A percentile compares a stretch with the other conserved stretches of the same genome.
Evolutionary conservation across 2,329 filamentous ascomycete species (phyloP).

Genomic region (Microdochium nivale): DNA sequence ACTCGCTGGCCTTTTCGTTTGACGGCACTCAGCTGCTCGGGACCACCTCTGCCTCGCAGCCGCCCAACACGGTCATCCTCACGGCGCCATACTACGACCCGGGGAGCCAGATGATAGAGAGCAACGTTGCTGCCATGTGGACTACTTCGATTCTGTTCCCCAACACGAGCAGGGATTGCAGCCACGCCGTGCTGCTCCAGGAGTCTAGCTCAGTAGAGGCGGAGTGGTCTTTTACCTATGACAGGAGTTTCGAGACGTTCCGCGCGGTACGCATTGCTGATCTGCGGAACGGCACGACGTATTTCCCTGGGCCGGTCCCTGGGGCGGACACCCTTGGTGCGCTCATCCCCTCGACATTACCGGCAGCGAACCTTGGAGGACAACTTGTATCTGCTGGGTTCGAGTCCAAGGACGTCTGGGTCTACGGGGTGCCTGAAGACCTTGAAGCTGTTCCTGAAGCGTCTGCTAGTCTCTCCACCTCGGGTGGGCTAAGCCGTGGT

Average conservation of each 20-base stretch:
- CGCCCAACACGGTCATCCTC: constrained; percentile 65
- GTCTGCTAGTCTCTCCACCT: constrained; percentile 20
- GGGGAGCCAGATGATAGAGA: constrained; percentile 54
- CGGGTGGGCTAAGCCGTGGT: constrained; percentile 9
- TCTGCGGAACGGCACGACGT: constrained; percentile 65
- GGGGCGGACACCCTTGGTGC: constrained; percentile 43
- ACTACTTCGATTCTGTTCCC: constrained; percentile 80
- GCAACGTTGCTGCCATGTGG: constrained; percentile 69
- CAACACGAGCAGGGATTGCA: constrained; percentile 70
- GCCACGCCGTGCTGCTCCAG: constrained; percentile 64
- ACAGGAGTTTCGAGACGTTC: constrained; percentile 69
- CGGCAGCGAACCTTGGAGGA: constrained; percentile 59
- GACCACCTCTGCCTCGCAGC: constrained; percentile 57
- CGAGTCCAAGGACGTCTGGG: constrained; percentile 62
- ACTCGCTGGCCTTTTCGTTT: constrained; percentile 65
- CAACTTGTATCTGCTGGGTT: constrained; percentile 70
- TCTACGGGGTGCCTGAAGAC: constrained; percentile 71
- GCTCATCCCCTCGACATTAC: constrained; percentile 58
- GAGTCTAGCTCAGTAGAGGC: constrained; percentile 55
- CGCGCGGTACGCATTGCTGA: constrained; percentile 69
- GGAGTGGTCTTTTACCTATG: constrained; percentile 71
- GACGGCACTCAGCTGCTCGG: constrained; percentile 74
- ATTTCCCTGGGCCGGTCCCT: constrained; percentile 65
- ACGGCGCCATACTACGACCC: constrained; percentile 75
- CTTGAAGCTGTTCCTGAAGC: constrained; percentile 51